These are phyloP conservation scores for Gracilaria caudata DNA, from an alignment of 23 red algal genomes.

Conservation along the genomic window DNA sequence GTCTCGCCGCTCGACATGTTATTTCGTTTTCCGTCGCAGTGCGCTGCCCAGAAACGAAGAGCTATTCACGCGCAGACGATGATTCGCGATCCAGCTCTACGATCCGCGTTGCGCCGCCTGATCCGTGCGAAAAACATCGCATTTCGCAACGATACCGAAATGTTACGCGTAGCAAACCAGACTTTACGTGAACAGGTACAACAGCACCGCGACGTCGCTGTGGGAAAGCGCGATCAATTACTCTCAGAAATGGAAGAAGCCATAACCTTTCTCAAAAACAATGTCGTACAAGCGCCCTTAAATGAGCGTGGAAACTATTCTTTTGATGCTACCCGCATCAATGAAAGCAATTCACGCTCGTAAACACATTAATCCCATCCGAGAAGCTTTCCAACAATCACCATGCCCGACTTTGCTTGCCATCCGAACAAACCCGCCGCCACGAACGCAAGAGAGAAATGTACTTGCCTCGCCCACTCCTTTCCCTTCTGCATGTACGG, in stretches of 20 bases:
- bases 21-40: no score
- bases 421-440: conserved; percentile 79
- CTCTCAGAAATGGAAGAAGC: conserved; percentile 50
- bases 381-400: conserved; percentile 91
- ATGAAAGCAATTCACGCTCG: conserved; percentile 30
- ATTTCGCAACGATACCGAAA: conserved; percentile 44
- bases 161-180: conserved; percentile 39
- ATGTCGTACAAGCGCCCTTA: conserved; percentile 67
- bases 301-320: conserved; percentile 65
- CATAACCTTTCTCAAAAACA: conserved; percentile 55
- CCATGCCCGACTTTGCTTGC: conserved; percentile 91
- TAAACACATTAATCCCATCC: conserved; percentile 40
- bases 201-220: conserved; percentile 28
- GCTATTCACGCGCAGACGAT: background rate
- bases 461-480: conserved; percentile 70
- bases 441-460: conserved; percentile 83
- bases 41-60: background rate
- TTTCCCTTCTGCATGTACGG: conserved; percentile 93
- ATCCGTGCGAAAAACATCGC: conserved; percentile 61
- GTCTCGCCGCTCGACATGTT: background rate
- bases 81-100: conserved; percentile 32
- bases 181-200: conserved; percentile 59
- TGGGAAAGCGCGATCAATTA: conserved; percentile 18
- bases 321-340: conserved; percentile 44
- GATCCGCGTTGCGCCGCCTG: conserved; percentile 46